phyloP scores from a whole-genome alignment of 1,284 basidiomycete species.

The Cutaneotrichosporon cutaneum region DNA sequence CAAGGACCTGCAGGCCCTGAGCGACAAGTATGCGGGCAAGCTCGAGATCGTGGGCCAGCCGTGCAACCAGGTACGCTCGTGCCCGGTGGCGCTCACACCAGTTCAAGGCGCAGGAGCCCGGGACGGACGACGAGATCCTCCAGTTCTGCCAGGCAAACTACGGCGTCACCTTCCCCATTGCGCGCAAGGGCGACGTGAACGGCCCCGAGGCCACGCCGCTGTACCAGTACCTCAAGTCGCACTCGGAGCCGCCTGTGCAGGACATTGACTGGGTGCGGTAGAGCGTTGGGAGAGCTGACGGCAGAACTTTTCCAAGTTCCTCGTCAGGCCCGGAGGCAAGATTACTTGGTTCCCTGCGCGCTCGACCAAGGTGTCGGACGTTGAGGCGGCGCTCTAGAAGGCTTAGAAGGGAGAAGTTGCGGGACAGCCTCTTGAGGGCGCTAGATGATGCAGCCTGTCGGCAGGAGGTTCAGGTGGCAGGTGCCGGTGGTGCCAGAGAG shows the following conservation, averaged over 20 bases:
- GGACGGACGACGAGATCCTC: slow-evolving; percentile 66
- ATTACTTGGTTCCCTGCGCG: slow-evolving; percentile 56
- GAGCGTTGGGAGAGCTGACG: slow-evolving; percentile 22
- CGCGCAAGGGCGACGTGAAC: slow-evolving; percentile 66
- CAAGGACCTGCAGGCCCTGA: slow-evolving; percentile 75
- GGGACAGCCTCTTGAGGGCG: too few species aligned
- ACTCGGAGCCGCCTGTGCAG: slow-evolving; percentile 46
- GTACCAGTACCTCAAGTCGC: slow-evolving; percentile 55
- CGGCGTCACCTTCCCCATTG: slow-evolving; percentile 77
- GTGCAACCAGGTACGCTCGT: slow-evolving; percentile 65
- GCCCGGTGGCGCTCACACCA: neutral
- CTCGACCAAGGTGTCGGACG: slow-evolving; percentile 47
- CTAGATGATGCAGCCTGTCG: too few species aligned
- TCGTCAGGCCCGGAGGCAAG: slow-evolving; percentile 55
- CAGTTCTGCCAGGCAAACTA: slow-evolving; percentile 64
- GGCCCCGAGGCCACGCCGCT: slow-evolving; percentile 56
- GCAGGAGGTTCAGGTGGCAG: too few species aligned
- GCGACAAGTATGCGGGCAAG: slow-evolving; percentile 77
- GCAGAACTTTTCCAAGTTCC: slow-evolving; percentile 56
- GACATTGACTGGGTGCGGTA: slow-evolving; percentile 51
- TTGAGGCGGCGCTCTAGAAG: slow-evolving; percentile 10
- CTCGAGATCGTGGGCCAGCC: slow-evolving; percentile 84
- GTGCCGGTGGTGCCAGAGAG: too few species aligned
- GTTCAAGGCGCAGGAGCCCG: slow-evolving; percentile 66
- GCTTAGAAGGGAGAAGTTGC: neutral